Base-by-base conservation (phyloP, 2,329 filamentous ascomycete genomes). In the Penicillium expansum region DNA sequence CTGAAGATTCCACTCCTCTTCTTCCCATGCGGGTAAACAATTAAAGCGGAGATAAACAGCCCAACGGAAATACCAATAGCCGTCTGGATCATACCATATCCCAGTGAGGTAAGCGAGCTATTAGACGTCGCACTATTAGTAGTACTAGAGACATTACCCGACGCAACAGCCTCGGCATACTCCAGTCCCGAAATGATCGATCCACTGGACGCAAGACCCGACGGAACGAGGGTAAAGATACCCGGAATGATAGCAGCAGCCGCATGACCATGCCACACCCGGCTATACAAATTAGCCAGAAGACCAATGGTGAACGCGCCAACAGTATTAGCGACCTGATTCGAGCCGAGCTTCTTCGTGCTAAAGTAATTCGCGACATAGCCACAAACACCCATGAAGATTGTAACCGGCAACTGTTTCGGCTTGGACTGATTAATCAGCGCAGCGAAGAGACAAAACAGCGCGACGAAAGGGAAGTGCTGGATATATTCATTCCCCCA, bases 181-280 rank as follows among this genome's bases (percentile, higher is more conserved):
- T 77, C 76, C 48, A 86, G 71, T 9, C 83, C 83, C 1, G 77
- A 76, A 5, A 86, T 76, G 13, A 86, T 73, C 5, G 77, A 80
- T 1, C 83, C 83, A 56, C 76, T 77, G 0, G 83, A 81, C 6
- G 83, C 80, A 6, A 86, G 70, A 8, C 84, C 83, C 1, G 79
- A 82, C 0, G 83, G 83, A 0, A 86, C 83, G 58, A 85, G 82
- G 1, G 85, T 82, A 62, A 94, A 95, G 62, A 96, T 94, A 16
- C 89, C 91, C 0, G 92, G 91, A 11, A 96, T 79, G 80, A 96
- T 90, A 6, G 89, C 88, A 0, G 90, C 90, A 0, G 91, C 91
- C 0, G 91, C 91, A 8, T 95, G 83, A 2, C 88, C 89, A 69
- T 92, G 91, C 22, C 88, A 73, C 33, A 80, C 62, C 2, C 90